A percentile compares a stretch with the other conserved stretches of the same genome.
phyloP scores from a whole-genome alignment of 345 rosid genomes.

The Clarkia xantiana region DNA sequence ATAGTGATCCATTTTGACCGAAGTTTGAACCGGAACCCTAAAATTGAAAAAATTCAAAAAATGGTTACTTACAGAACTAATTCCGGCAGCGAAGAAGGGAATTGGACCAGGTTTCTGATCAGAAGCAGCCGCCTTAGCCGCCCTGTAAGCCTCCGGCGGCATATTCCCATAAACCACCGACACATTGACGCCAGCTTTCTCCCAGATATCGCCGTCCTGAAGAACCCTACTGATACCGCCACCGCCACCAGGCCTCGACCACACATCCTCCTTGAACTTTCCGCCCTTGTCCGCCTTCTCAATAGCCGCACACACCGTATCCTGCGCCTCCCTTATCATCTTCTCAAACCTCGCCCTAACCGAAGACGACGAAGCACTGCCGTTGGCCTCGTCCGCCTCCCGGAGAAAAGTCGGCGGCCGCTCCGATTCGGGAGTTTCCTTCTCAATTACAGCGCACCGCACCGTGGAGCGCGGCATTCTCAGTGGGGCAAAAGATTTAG shows the following conservation, averaged over 20 bases:
- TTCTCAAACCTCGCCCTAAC: slow-evolving; percentile 76
- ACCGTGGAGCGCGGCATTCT: slow-evolving; percentile 4
- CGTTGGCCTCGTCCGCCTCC: slow-evolving; percentile 33
- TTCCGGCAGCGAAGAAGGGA: slow-evolving; percentile 92
- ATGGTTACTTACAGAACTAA: slow-evolving; percentile 56
- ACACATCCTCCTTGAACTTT: slow-evolving; percentile 87
- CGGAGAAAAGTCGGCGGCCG: slow-evolving; percentile 70
- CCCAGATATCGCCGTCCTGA: slow-evolving; percentile 84
- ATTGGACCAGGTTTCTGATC: slow-evolving; percentile 73
- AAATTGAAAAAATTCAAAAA: no score
- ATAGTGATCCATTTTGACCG: no score
- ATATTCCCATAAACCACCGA: slow-evolving; percentile 90
- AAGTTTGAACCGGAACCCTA: no score
- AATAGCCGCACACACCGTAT: slow-evolving; percentile 56
- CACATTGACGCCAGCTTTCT: slow-evolving; percentile 96
- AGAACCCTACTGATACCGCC: slow-evolving; percentile 96
- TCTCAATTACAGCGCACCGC: slow-evolving; percentile 45
- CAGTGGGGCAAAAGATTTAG: neutral
- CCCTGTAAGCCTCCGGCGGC: slow-evolving; percentile 99
- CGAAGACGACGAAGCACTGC: slow-evolving; percentile 11
- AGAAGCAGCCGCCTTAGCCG: slow-evolving; percentile 55
- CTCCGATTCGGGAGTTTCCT: slow-evolving; percentile 44
- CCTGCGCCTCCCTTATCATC: slow-evolving; percentile 82
- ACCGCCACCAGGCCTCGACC: slow-evolving; percentile 97
- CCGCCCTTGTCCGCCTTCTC: slow-evolving; percentile 51